These are phyloP conservation scores for Vickermania spadyakhi DNA, from an alignment of 208 protist genomes.

Conservation along the genomic window DNA sequence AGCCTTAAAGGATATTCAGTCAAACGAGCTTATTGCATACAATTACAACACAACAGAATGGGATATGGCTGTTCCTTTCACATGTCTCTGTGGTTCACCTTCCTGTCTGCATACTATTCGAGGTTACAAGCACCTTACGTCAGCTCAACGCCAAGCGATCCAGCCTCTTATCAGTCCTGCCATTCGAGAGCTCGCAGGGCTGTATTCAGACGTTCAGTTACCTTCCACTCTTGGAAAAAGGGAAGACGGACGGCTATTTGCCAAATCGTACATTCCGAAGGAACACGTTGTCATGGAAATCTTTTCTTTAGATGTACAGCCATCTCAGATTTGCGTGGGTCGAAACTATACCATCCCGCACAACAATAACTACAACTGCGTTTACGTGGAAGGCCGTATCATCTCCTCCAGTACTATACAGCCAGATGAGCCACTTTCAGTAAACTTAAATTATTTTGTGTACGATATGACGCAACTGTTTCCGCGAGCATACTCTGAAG, in stretches of 20 bases:
- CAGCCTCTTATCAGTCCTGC: conserved; percentile 36
- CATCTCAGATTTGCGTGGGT: conserved; percentile 45
- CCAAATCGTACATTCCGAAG: conserved; percentile 16
- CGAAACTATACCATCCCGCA: conserved; percentile 36
- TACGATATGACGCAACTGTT: conserved; percentile 77
- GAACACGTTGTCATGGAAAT: conserved; percentile 57
- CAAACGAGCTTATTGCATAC: conserved; percentile 53
- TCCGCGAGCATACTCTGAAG: conserved; percentile 30
- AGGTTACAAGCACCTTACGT: conserved; percentile 73
- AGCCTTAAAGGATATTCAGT: conserved; percentile 54
- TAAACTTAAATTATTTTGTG: conserved; percentile 84
- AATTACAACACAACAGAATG: conserved; percentile 85
- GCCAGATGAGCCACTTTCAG: conserved; percentile 26
- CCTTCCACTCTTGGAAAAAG: conserved; percentile 21
- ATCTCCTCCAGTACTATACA: conserved; percentile 31
- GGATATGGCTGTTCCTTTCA: conserved; percentile 64
- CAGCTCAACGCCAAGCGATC: conserved; percentile 25
- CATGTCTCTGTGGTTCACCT: conserved; percentile 47
- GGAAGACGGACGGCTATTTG: conserved; percentile 21
- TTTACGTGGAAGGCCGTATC: conserved; percentile 71
- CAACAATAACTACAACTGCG: conserved; percentile 32
- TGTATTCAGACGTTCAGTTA: conserved; percentile 30
- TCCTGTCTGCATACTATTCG: conserved; percentile 58
- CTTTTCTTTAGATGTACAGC: conserved; percentile 59
- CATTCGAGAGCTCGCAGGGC: conserved; percentile 36